Evolutionary conservation across 345 rosid genomes (phyloP).

Genomic region (Acer saccharum): DNA sequence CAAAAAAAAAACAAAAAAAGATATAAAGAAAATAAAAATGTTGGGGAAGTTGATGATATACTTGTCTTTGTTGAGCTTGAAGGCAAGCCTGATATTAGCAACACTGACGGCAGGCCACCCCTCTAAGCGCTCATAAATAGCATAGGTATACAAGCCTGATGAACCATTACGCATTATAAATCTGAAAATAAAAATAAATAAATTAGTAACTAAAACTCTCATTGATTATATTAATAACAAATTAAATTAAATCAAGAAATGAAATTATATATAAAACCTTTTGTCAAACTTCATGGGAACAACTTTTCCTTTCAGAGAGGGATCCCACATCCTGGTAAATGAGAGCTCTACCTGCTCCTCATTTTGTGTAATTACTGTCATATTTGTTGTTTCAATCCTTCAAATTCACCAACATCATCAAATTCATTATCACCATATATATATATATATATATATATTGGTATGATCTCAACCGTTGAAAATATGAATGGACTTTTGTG

Average conservation of each 20-base stretch:
- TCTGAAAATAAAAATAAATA: conserved; percentile 29
- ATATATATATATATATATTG: no score
- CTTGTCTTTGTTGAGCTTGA: conserved; percentile 83
- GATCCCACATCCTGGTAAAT: conserved; percentile 59
- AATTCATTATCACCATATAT: no score
- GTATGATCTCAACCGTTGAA: no score
- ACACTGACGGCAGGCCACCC: conserved; percentile 83
- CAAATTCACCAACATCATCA: background rate
- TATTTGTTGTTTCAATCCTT: conserved; percentile 10
- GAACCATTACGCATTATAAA: conserved; percentile 64
- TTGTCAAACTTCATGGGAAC: conserved; percentile 69
- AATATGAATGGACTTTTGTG: no score
- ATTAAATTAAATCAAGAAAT: background rate
- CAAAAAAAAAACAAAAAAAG: background rate
- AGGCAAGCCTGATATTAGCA: conserved; percentile 65
- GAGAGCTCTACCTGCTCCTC: conserved; percentile 62
- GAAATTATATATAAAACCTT: conserved; percentile 33
- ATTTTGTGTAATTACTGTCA: conserved; percentile 12
- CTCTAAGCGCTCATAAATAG: conserved; percentile 63
- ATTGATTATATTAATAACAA: no score
- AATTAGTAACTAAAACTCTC: background rate
- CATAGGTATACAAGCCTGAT: conserved; percentile 84
- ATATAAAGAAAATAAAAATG: no score
- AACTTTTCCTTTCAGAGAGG: conserved; percentile 39
- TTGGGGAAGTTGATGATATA: conserved; percentile 16